These are phyloP conservation scores for Salix viminalis DNA, from an alignment of 345 rosid genomes.

Conservation along the genomic window DNA sequence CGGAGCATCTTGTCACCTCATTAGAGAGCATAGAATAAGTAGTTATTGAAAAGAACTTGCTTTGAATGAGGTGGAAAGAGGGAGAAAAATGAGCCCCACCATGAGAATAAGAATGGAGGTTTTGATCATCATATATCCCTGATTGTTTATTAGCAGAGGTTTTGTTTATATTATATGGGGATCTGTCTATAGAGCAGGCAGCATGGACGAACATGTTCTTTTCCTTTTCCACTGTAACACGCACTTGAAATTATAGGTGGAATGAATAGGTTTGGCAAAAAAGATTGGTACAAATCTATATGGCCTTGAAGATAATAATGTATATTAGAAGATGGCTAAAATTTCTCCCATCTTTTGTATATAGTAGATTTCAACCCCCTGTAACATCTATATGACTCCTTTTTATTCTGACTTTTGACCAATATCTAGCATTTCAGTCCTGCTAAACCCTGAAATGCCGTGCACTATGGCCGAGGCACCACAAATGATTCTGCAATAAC, in stretches of 20 bases:
- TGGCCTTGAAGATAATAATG: background rate
- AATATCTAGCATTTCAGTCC: background rate
- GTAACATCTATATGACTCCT: background rate
- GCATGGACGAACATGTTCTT: slow-evolving; percentile 10
- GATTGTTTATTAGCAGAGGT: slow-evolving; percentile 11
- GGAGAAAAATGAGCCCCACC: slow-evolving; percentile 7
- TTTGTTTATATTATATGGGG: slow-evolving; percentile 4
- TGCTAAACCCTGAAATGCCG: background rate
- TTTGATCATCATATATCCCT: slow-evolving; percentile 14
- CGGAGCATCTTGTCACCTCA: slow-evolving; percentile 41
- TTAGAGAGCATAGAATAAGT: slow-evolving; percentile 23
- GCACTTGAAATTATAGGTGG: background rate
- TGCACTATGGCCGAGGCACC: background rate
- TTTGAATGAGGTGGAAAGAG: slow-evolving; percentile 17
- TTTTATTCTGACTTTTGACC: background rate
- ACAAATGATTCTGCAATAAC: background rate
- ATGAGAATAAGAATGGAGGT: slow-evolving; percentile 5
- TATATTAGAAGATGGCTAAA: background rate
- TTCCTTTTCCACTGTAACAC: background rate
- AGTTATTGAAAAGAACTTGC: slow-evolving; percentile 7
- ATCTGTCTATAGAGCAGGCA: slow-evolving; percentile 15
- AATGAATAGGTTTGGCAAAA: slow-evolving; percentile 10
- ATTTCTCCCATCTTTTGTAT: background rate
- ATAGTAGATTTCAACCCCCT: background rate
- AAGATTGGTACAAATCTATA: background rate